These are phyloP conservation scores for Batkoa obscura DNA, from an alignment of 371 early-diverging fungal species.

Conservation along the genomic window DNA sequence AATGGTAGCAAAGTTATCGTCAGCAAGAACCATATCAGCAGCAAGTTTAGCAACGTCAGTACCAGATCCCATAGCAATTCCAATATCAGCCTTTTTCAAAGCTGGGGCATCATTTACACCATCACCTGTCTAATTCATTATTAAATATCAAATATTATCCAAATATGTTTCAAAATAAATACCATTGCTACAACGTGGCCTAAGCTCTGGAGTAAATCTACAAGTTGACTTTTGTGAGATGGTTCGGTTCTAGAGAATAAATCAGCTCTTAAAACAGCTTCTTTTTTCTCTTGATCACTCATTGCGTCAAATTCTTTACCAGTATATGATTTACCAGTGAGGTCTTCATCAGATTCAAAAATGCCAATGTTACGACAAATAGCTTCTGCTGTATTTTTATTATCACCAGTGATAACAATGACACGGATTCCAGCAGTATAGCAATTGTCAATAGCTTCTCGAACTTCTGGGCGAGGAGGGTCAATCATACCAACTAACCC, in stretches of 20 bases:
- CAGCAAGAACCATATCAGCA: conserved; percentile 91
- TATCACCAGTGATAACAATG: conserved; percentile 97
- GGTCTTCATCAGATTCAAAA: conserved; percentile 44
- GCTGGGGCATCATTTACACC: conserved; percentile 98
- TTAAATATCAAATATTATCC: background rate
- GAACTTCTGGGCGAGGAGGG: conserved; percentile 91
- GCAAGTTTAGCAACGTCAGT: conserved; percentile 96
- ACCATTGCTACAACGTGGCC: conserved; percentile 91
- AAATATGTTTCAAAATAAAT: background rate
- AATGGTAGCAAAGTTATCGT: conserved; percentile 95
- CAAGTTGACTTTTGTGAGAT: conserved; percentile 81
- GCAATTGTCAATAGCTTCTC: conserved; percentile 62
- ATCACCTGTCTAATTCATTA: conserved; percentile 59
- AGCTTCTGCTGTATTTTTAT: conserved; percentile 85
- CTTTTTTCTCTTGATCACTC: conserved; percentile 38
- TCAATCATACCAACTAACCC: conserved; percentile 92
- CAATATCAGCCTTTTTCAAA: conserved; percentile 92
- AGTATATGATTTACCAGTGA: conserved; percentile 62
- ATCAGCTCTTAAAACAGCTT: conserved; percentile 50
- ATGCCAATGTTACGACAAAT: conserved; percentile 89
- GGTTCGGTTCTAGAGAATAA: conserved; percentile 92
- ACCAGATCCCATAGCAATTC: conserved; percentile 95
- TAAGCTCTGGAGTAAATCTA: conserved; percentile 62
- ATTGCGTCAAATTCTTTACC: conserved; percentile 87
- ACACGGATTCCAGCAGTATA: conserved; percentile 88